Conservation (phyloP, 2,329 filamentous ascomycete genomes). For the Penicillium rolfsii region DNA sequence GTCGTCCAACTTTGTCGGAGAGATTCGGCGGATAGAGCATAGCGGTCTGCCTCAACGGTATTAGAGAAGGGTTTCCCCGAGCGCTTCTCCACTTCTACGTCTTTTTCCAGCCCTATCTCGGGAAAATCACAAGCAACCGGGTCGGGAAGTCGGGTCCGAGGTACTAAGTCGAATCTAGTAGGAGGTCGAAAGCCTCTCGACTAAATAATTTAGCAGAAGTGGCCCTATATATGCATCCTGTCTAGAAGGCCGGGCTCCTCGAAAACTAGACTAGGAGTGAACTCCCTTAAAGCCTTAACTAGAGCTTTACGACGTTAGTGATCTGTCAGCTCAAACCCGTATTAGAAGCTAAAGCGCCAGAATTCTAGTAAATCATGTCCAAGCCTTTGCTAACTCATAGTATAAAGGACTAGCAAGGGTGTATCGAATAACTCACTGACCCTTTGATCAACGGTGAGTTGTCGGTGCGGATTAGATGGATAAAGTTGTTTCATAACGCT, state of each 20-base stretch:
- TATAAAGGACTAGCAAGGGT: background rate
- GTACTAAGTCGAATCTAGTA: background rate
- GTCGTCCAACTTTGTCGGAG: conserved; percentile 6
- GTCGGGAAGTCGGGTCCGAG: background rate
- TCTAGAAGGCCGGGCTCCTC: background rate
- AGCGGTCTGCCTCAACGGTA: conserved; percentile 10
- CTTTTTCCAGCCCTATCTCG: conserved; percentile 1
- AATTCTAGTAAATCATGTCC: conserved; percentile 12
- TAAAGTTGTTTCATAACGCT: conserved; percentile 11
- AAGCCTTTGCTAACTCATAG: background rate
- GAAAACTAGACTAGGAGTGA: background rate
- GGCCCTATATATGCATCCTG: background rate
- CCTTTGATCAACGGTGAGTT: conserved; percentile 13
- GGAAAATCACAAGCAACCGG: background rate
- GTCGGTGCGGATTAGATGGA: background rate
- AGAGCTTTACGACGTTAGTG: background rate
- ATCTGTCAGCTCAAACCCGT: conserved; percentile 12
- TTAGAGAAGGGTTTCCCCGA: conserved; percentile 13
- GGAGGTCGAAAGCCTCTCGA: background rate
- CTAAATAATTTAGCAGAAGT: background rate
- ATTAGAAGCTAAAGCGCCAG: conserved; percentile 24
- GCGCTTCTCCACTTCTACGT: background rate
- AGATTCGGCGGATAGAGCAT: conserved; percentile 7
- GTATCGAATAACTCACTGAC: conserved; percentile 10
- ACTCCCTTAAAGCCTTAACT: background rate